Evolutionary conservation across 805 yeast genomes (phyloP).

Genomic region (Suhomyces pyralidae): DNA sequence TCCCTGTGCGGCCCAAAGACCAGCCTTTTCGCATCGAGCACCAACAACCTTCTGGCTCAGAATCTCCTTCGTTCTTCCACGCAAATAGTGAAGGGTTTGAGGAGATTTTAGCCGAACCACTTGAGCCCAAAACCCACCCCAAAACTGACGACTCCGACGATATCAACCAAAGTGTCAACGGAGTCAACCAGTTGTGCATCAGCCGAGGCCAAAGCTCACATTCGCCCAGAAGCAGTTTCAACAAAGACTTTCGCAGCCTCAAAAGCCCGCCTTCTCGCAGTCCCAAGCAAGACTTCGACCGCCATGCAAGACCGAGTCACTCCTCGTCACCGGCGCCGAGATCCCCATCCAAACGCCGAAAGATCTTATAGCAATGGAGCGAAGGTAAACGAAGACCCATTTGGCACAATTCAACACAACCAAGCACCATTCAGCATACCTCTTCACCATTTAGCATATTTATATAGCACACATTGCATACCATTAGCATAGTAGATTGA

Average conservation of each 20-base stretch:
- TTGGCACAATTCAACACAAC: no score
- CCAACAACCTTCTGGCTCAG: not conserved
- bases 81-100: not conserved
- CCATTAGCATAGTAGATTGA: no score
- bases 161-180: conserved; percentile 14
- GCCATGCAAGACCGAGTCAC: not conserved
- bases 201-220: not conserved
- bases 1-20: conserved; percentile 11
- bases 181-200: conserved; percentile 13
- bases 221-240: not conserved
- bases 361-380: not conserved
- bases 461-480: no score
- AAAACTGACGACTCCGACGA: conserved; percentile 11
- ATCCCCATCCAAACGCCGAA: conserved; percentile 6
- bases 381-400: no score
- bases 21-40: conserved; percentile 16
- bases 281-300: not conserved
- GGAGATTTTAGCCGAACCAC: conserved; percentile 1
- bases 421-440: no score
- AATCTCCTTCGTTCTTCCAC: not conserved
- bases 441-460: no score
- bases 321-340: conserved; percentile 2
- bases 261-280: not conserved
- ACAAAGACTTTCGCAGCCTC: not conserved
- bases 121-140: not conserved